phyloP scores from a whole-genome alignment of 352 stramenopile genomes.

The Phytophthora sp. region DNA sequence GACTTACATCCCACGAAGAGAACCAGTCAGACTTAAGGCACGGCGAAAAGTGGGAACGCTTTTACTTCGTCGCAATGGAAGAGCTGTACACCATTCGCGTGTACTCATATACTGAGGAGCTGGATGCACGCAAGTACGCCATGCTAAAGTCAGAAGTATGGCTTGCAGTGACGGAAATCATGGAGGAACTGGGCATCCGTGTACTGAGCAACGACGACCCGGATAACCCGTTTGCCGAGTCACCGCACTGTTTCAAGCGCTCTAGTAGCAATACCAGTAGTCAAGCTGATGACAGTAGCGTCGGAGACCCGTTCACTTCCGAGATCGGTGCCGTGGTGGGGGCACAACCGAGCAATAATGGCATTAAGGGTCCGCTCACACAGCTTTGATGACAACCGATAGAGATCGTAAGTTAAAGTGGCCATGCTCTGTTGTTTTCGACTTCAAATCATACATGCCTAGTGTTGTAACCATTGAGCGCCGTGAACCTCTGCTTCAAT shows the following conservation, averaged over 20 bases:
- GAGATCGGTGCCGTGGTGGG: constrained; percentile 71
- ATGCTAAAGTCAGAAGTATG: constrained; percentile 91
- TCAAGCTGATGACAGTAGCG: constrained; percentile 21
- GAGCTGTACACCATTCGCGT: constrained; percentile 81
- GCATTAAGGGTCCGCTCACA: constrained; percentile 40
- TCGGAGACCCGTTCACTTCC: constrained; percentile 54
- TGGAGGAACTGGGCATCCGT: constrained; percentile 78
- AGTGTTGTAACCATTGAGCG: constrained; percentile 39
- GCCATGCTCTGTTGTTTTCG: constrained; percentile 6
- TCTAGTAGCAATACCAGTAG: constrained; percentile 26
- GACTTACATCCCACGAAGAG: constrained; percentile 87
- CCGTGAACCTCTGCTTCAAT: constrained; percentile 45
- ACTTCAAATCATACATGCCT: constrained; percentile 7
- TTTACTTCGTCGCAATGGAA: constrained; percentile 90
- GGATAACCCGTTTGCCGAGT: constrained; percentile 50
- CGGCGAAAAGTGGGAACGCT: constrained; percentile 83
- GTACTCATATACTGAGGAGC: constrained; percentile 89
- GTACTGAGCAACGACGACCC: constrained; percentile 50
- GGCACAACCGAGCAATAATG: constrained; percentile 26
- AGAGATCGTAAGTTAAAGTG: constrained; percentile 27
- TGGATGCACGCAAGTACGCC: constrained; percentile 86
- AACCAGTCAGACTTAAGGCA: constrained; percentile 81
- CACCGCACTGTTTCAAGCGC: constrained; percentile 35
- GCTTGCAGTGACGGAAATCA: constrained; percentile 89
- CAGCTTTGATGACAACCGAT: constrained; percentile 39